These are phyloP conservation scores for Juglanconis juglandina DNA, from an alignment of 2,329 filamentous ascomycete species.

Conservation along the genomic window DNA sequence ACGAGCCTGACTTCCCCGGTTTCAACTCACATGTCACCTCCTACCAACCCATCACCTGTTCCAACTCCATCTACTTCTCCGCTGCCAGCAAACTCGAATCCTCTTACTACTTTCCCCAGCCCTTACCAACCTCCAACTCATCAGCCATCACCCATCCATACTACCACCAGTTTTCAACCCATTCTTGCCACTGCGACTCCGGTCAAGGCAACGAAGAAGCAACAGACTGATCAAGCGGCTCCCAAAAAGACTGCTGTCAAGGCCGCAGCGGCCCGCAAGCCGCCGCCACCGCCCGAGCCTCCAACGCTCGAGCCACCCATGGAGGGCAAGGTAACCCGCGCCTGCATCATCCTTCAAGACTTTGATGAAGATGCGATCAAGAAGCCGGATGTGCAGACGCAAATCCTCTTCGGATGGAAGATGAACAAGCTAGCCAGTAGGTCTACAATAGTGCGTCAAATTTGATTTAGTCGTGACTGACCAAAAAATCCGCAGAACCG, in stretches of 20 bases:
- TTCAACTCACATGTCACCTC: slow-evolving; percentile 22
- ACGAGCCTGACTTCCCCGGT: slow-evolving; percentile 27
- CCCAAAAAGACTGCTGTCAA: slow-evolving; percentile 10
- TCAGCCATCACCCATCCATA: slow-evolving; percentile 10
- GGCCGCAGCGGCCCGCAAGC: slow-evolving; percentile 15
- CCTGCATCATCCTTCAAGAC: slow-evolving; percentile 58
- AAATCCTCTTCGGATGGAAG: slow-evolving; percentile 56
- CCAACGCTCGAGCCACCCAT: slow-evolving; percentile 27
- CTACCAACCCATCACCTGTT: slow-evolving; percentile 19
- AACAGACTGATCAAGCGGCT: slow-evolving; percentile 7
- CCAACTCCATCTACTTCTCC: background rate
- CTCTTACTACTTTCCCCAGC: background rate
- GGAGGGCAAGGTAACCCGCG: slow-evolving; percentile 53
- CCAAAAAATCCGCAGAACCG: slow-evolving; percentile 38
- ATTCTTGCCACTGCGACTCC: slow-evolving; percentile 1
- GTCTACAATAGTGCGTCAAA: slow-evolving; percentile 21
- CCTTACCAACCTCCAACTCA: background rate
- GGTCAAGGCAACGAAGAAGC: slow-evolving; percentile 13
- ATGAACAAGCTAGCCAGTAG: slow-evolving; percentile 56
- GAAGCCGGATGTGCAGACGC: slow-evolving; percentile 55
- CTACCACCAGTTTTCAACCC: slow-evolving; percentile 14
- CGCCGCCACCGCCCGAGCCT: slow-evolving; percentile 28
- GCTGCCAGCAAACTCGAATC: background rate
- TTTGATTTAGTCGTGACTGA: background rate
- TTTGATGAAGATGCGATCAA: slow-evolving; percentile 55